A percentile compares a stretch with the other conserved stretches of the same genome.
Evolutionary conservation across 1,284 basidiomycete genomes (phyloP).

Genomic region (Irpex sp.): DNA sequence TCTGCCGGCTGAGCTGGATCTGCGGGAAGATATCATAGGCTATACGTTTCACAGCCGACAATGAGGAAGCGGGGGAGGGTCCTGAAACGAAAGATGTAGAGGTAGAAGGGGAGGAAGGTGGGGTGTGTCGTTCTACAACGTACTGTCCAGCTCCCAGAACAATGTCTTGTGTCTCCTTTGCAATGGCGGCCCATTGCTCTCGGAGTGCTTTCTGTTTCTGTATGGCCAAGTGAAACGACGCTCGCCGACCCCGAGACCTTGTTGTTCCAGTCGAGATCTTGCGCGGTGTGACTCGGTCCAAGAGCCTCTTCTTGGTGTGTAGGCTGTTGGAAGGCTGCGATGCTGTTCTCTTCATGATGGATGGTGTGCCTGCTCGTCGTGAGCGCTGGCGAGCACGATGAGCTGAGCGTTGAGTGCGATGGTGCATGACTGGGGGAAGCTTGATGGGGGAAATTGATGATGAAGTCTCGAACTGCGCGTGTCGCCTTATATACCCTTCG

Average conservation of each 20-base stretch:
- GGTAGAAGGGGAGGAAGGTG: constrained; percentile 20
- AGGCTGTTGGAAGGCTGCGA: constrained; percentile 2
- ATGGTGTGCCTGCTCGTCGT: constrained; percentile 3
- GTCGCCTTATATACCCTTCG: not conserved
- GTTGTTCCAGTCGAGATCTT: not conserved
- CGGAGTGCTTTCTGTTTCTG: constrained; percentile 19
- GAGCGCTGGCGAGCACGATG: not conserved
- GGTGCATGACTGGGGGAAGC: constrained; percentile 2
- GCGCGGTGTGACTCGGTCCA: not conserved
- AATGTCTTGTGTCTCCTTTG: constrained; percentile 37
- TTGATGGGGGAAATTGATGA: not conserved
- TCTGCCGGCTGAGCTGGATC: constrained; percentile 33
- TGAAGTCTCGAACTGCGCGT: not conserved
- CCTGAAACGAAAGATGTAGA: constrained; percentile 19
- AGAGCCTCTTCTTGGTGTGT: constrained; percentile 2
- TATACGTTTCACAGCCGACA: constrained; percentile 10
- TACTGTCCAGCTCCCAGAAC: constrained; percentile 45
- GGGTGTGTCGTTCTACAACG: constrained; percentile 32
- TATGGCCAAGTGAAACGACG: not conserved
- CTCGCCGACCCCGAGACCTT: not conserved
- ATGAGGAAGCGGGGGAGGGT: not conserved
- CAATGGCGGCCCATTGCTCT: constrained; percentile 29
- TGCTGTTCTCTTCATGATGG: not conserved
- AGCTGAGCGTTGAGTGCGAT: constrained; percentile 1
- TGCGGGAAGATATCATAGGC: constrained; percentile 36